phyloP scores from a whole-genome alignment of 31 red algal genomes.

The Odonthalia washingtoniensis region DNA sequence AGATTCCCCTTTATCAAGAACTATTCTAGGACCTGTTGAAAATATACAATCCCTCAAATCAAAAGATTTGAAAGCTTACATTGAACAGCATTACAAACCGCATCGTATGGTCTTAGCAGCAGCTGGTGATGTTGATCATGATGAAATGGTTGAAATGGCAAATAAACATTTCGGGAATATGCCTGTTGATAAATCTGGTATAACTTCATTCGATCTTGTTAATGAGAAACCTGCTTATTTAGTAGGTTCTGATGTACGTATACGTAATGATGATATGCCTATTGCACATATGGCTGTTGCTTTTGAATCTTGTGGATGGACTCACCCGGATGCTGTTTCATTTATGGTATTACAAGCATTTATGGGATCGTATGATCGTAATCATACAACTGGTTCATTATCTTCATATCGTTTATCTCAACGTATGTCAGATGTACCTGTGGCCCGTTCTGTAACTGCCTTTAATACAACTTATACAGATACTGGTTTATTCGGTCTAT shows the following conservation, averaged over 20 bases:
- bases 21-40: constrained; percentile 94
- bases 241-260: constrained; percentile 96
- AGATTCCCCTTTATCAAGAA: constrained; percentile 88
- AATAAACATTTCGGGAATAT: constrained; percentile 89
- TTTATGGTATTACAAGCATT: constrained; percentile 98
- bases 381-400: constrained; percentile 72
- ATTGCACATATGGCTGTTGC: constrained; percentile 94
- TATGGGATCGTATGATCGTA: constrained; percentile 91
- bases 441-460: constrained; percentile 66
- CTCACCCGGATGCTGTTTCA: constrained; percentile 94
- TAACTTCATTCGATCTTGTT: constrained; percentile 72
- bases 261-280: constrained; percentile 94
- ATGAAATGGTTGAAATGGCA: constrained; percentile 80
- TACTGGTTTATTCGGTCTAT: constrained; percentile 96
- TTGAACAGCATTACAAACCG: constrained; percentile 92
- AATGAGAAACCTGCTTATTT: constrained; percentile 88
- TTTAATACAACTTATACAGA: constrained; percentile 99
- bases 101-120: constrained; percentile 97
- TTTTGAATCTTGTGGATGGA: constrained; percentile 97
- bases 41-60: constrained; percentile 90
- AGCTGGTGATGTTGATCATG: constrained; percentile 95
- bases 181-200: constrained; percentile 55
- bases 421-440: constrained; percentile 54
- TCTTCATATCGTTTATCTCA: constrained; percentile 81
- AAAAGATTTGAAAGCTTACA: constrained; percentile 83